Evolutionary conservation across 2,329 filamentous ascomycete genomes (phyloP).

Genomic region (Claviceps spartinae): DNA sequence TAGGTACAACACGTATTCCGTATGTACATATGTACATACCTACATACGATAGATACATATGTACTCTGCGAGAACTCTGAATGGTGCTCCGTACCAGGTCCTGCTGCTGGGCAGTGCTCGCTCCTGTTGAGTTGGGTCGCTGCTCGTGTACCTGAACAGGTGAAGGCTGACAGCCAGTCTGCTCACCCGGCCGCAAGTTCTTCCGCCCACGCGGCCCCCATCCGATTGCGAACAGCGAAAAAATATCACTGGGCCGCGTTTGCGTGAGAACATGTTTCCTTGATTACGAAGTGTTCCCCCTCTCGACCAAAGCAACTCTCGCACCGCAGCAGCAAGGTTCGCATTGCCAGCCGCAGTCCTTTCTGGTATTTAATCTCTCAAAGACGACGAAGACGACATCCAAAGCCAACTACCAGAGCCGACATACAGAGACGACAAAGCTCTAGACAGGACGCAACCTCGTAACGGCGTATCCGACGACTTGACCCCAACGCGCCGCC

Average conservation of each 20-base stretch:
- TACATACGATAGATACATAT: no score
- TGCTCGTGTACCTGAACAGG: neutral
- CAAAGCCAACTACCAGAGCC: no score
- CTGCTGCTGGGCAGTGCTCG: no score
- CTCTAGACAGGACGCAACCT: neutral
- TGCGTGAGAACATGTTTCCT: neutral
- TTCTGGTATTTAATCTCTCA: neutral
- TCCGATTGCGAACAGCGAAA: conserved; percentile 1
- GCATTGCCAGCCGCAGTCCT: neutral
- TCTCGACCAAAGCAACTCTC: neutral
- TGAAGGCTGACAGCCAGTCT: neutral
- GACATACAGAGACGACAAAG: neutral
- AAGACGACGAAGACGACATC: no score
- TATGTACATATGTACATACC: no score
- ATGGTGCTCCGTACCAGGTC: no score
- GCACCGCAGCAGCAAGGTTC: neutral
- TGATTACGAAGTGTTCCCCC: neutral
- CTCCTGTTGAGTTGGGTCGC: neutral
- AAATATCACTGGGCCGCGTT: neutral
- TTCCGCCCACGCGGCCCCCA: neutral
- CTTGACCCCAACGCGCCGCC: neutral
- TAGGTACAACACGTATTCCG: no score
- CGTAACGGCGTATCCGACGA: neutral
- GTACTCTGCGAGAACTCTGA: no score
- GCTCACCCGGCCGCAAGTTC: conserved; percentile 1